phyloP scores from a whole-genome alignment of 345 rosid species.

The Boechera stricta region DNA sequence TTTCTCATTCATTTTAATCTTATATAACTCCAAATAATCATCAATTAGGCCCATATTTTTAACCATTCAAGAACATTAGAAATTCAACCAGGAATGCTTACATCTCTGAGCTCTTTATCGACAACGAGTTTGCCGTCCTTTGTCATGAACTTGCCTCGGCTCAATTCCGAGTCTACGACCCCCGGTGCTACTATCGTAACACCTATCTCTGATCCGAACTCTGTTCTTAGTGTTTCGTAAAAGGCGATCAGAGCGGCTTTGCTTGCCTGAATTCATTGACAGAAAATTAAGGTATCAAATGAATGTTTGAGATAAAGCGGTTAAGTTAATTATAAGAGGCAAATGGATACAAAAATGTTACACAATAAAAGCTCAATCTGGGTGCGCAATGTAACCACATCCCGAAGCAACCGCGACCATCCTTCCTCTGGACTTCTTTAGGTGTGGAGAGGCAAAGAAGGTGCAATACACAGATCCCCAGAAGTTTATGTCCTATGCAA shows the following conservation, averaged over 20 bases:
- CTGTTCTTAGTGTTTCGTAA: slow-evolving; percentile 52
- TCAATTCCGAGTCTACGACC: slow-evolving; percentile 50
- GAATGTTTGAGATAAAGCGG: neutral
- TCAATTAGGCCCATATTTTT: neutral
- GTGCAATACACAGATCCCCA: slow-evolving; percentile 60
- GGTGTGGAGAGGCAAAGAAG: slow-evolving; percentile 48
- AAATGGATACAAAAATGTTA: slow-evolving; percentile 21
- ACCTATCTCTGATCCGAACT: slow-evolving; percentile 50
- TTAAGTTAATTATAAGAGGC: neutral
- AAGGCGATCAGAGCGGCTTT: slow-evolving; percentile 59
- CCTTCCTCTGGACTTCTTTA: slow-evolving; percentile 55
- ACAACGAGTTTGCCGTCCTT: slow-evolving; percentile 45
- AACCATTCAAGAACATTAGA: neutral
- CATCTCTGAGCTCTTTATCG: slow-evolving; percentile 53
- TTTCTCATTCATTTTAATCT: neutral
- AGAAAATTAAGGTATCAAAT: neutral
- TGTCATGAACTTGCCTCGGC: slow-evolving; percentile 51
- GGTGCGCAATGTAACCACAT: slow-evolving; percentile 53
- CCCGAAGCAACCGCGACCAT: slow-evolving; percentile 55
- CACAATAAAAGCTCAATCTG: slow-evolving; percentile 55
- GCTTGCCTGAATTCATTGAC: slow-evolving; percentile 50
- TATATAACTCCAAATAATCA: neutral
- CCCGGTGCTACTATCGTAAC: slow-evolving; percentile 63
- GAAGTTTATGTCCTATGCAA: slow-evolving; percentile 55
- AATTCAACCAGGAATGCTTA: slow-evolving; percentile 37